phyloP scores from a whole-genome alignment of 257 asterid genomes.

The Linderniella brevidens region DNA sequence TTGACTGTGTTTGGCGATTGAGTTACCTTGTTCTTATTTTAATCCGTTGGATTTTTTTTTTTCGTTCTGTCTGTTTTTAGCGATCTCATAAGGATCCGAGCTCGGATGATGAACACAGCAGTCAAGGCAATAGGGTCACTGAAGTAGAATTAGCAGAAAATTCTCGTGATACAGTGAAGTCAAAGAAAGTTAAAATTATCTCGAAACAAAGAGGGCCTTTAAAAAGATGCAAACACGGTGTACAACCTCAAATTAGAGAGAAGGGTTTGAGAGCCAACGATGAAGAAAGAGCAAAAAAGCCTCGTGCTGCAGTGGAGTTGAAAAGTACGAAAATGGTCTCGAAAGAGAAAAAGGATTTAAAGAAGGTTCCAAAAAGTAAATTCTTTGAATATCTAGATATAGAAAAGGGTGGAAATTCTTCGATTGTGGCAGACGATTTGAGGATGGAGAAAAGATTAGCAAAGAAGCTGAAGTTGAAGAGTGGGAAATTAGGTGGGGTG shows the following conservation, averaged over 20 bases:
- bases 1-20: background rate
- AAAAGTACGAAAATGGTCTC: conserved; percentile 15
- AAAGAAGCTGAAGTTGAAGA: conserved; percentile 62
- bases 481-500: conserved; percentile 37
- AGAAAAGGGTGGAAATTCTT: conserved; percentile 29
- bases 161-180: too few relatives aligned
- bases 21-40: background rate
- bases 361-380: conserved; percentile 20
- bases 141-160: too few relatives aligned
- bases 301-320: conserved; percentile 2
- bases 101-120: too few relatives aligned
- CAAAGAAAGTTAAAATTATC: too few relatives aligned
- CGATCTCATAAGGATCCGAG: too few relatives aligned
- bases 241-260: conserved; percentile 1
- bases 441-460: conserved; percentile 59
- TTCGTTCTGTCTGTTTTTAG: too few relatives aligned
- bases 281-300: conserved; percentile 13
- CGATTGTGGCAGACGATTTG: conserved; percentile 38
- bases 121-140: too few relatives aligned
- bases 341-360: conserved; percentile 16
- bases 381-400: conserved; percentile 38
- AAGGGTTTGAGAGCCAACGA: conserved; percentile 7
- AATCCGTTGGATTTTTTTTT: conserved; percentile 6
- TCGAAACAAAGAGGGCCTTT: too few relatives aligned
- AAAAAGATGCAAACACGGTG: too few relatives aligned